Evolutionary conservation across 169 alveolate genomes (phyloP).

Genomic region (Cryptosporidium xiaoi): DNA sequence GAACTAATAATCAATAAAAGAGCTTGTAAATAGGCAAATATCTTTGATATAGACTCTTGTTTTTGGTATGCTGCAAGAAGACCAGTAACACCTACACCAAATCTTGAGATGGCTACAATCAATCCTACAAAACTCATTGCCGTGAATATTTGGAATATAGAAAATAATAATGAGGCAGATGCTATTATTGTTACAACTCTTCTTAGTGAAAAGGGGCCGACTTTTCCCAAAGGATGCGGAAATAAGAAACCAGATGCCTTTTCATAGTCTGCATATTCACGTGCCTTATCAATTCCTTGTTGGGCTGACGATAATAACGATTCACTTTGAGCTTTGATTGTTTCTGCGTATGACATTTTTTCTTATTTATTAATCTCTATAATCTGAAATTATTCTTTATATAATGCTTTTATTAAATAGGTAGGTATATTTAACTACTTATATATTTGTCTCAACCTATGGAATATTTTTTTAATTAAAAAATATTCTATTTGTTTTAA

Average conservation of each 20-base stretch:
- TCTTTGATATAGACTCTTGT: slow-evolving; percentile 54
- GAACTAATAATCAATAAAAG: slow-evolving; percentile 49
- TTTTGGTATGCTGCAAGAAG: slow-evolving; percentile 66
- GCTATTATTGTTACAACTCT: slow-evolving; percentile 63
- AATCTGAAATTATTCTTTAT: neutral
- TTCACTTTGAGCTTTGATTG: slow-evolving; percentile 67
- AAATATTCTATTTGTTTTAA: neutral
- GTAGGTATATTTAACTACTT: neutral
- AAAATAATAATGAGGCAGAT: slow-evolving; percentile 46
- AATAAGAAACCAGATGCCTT: slow-evolving; percentile 68
- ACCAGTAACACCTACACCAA: slow-evolving; percentile 69
- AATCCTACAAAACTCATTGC: slow-evolving; percentile 74
- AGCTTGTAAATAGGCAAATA: slow-evolving; percentile 67
- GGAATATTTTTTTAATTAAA: slow-evolving; percentile 26
- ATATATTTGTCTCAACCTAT: slow-evolving; percentile 14
- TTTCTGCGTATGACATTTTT: slow-evolving; percentile 65
- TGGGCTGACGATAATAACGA: slow-evolving; percentile 62
- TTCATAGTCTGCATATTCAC: slow-evolving; percentile 72
- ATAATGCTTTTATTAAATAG: neutral
- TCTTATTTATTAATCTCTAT: neutral
- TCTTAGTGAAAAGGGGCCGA: slow-evolving; percentile 71
- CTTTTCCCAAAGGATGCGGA: slow-evolving; percentile 74
- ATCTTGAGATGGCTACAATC: slow-evolving; percentile 56
- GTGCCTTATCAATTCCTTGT: slow-evolving; percentile 72
- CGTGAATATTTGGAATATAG: slow-evolving; percentile 65